phyloP scores from a whole-genome alignment of 2,329 filamentous ascomycete genomes.

The Thielaviopsis euricoi region DNA sequence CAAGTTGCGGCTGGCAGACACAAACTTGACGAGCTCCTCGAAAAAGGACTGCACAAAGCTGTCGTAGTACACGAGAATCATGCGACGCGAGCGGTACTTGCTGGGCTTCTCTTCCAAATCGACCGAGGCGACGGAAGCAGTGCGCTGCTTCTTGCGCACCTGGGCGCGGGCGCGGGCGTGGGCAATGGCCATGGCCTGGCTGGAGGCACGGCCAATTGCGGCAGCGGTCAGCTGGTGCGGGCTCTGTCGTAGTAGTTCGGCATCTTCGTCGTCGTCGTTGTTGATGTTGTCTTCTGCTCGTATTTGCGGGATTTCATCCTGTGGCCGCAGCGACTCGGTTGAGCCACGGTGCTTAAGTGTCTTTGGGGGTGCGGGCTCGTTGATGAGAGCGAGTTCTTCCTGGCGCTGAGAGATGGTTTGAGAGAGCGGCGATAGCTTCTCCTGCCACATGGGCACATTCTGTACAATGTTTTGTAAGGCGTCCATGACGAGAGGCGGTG shows the following conservation, averaged over 20 bases:
- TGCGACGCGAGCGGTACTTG: slow-evolving; percentile 52
- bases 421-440: slow-evolving; percentile 41
- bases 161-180: slow-evolving; percentile 30
- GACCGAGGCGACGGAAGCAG: slow-evolving; percentile 34
- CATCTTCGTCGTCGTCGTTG: slow-evolving; percentile 2
- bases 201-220: slow-evolving; percentile 25
- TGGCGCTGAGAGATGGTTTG: slow-evolving; percentile 45
- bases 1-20: slow-evolving; percentile 65
- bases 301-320: slow-evolving; percentile 23
- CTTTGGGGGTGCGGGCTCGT: slow-evolving; percentile 17
- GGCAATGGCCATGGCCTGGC: slow-evolving; percentile 29
- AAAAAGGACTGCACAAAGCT: slow-evolving; percentile 71
- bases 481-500: slow-evolving; percentile 27
- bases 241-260: neutral
- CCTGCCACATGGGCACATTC: slow-evolving; percentile 44
- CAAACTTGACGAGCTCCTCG: slow-evolving; percentile 65
- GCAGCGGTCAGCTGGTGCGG: slow-evolving; percentile 13
- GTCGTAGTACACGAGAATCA: slow-evolving; percentile 86
- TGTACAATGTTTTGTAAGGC: slow-evolving; percentile 36
- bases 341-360: slow-evolving; percentile 36
- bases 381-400: slow-evolving; percentile 37
- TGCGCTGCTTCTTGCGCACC: slow-evolving; percentile 32
- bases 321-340: slow-evolving; percentile 35
- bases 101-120: slow-evolving; percentile 26
- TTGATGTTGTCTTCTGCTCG: slow-evolving; percentile 13